Evolutionary conservation across 2,329 filamentous ascomycete species (phyloP).

Genomic region (Gnomoniopsis smithogilvyi): DNA sequence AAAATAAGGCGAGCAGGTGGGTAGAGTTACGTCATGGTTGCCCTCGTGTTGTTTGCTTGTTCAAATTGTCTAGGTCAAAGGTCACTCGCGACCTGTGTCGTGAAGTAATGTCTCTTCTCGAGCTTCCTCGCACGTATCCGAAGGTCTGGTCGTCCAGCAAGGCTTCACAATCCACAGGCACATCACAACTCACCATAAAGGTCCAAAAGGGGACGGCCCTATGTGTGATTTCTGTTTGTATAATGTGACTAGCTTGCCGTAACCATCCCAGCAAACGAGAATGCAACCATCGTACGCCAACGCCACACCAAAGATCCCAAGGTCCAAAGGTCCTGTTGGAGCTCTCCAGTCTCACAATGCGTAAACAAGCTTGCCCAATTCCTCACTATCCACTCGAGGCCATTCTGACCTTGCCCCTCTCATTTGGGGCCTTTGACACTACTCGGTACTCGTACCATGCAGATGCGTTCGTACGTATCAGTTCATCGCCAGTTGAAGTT

Average conservation of each 20-base stretch:
- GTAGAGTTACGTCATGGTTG: too few relatives aligned
- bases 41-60: too few relatives aligned
- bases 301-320: slow-evolving; percentile 6
- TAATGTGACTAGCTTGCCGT: background rate
- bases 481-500: slow-evolving; percentile 94
- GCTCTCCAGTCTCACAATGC: background rate
- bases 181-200: too few relatives aligned
- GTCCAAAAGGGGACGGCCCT: background rate
- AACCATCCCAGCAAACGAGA: slow-evolving; percentile 1
- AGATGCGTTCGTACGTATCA: background rate
- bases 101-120: too few relatives aligned
- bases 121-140: too few relatives aligned
- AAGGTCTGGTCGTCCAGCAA: too few relatives aligned
- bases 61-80: too few relatives aligned
- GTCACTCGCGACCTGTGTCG: too few relatives aligned
- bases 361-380: background rate
- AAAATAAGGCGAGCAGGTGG: too few relatives aligned
- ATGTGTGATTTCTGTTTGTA: slow-evolving; percentile 9
- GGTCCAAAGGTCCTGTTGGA: background rate
- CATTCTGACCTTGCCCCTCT: background rate
- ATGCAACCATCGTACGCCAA: slow-evolving; percentile 18
- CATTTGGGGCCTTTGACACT: background rate
- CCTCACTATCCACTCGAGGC: background rate
- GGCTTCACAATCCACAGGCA: too few relatives aligned
- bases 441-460: background rate